Conservation (phyloP, 805 yeast genomes). For the Saccharomycopsis fibuligera region DNA sequence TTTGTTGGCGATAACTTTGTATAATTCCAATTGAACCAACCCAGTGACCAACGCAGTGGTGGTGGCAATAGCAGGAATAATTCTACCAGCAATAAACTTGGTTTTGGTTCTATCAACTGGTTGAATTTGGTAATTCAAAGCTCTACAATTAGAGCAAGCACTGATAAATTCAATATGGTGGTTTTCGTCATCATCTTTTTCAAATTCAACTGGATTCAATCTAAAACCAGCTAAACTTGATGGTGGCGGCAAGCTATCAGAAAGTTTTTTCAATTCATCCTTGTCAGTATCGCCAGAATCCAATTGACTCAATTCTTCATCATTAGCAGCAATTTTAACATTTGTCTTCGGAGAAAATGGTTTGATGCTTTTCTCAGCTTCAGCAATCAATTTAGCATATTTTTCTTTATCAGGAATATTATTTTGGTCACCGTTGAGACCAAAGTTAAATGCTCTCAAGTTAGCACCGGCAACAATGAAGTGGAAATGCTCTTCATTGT, state of each 20-base stretch:
- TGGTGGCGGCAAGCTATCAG: conserved; percentile 81
- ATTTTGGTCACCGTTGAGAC: conserved; percentile 68
- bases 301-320: conserved; percentile 67
- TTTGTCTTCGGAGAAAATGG: conserved; percentile 73
- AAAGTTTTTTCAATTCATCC: conserved; percentile 60
- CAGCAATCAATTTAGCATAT: conserved; percentile 49
- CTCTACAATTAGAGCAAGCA: conserved; percentile 95
- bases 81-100: conserved; percentile 95
- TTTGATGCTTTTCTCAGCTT: conserved; percentile 36
- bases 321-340: conserved; percentile 75
- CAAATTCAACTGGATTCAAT: conserved; percentile 86
- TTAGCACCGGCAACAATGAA: conserved; percentile 88
- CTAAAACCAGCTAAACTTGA: conserved; percentile 84
- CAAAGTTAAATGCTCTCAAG: conserved; percentile 84
- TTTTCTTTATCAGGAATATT: conserved; percentile 36
- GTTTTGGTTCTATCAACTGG: conserved; percentile 86
- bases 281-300: conserved; percentile 45
- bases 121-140: conserved; percentile 82
- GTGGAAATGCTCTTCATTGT: conserved; percentile 70
- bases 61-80: conserved; percentile 98
- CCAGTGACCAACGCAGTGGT: conserved; percentile 99
- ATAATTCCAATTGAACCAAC: conserved; percentile 81
- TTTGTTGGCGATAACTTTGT: conserved; percentile 72
- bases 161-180: conserved; percentile 95
- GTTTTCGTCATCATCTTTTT: conserved; percentile 95